These are phyloP conservation scores for Thalassiosira mediterranea DNA, from an alignment of 352 stramenopile species.

Conservation along the genomic window DNA sequence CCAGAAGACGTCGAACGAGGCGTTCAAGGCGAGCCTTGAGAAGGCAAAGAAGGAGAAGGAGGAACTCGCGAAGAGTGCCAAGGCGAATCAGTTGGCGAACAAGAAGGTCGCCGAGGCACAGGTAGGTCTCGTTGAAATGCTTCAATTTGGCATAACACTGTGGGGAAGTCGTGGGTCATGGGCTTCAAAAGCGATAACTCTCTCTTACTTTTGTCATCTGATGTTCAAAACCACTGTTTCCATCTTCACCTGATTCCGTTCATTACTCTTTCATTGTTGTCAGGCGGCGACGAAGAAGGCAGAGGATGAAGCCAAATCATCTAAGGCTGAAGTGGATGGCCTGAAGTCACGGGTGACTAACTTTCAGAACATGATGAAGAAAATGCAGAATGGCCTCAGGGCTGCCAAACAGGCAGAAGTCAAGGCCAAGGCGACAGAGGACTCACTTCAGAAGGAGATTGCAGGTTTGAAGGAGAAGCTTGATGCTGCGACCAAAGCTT, in stretches of 20 bases:
- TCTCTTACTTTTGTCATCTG: no score
- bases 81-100: constrained; percentile 61
- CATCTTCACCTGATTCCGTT: no score
- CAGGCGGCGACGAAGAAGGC: constrained; percentile 60
- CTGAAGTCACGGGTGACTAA: constrained; percentile 35
- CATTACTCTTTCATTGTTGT: no score
- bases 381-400: constrained; percentile 37
- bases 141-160: no score
- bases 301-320: constrained; percentile 46
- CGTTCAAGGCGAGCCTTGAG: constrained; percentile 59
- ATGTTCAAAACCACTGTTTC: no score
- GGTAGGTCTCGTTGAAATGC: constrained; percentile 58
- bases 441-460: constrained; percentile 52
- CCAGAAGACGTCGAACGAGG: constrained; percentile 66
- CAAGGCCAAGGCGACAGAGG: constrained; percentile 40
- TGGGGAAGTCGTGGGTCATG: no score
- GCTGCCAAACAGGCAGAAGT: constrained; percentile 30
- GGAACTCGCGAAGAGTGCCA: constrained; percentile 40
- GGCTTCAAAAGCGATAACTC: no score
- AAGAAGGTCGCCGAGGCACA: constrained; percentile 65
- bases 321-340: constrained; percentile 34
- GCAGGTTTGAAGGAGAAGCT: constrained; percentile 47
- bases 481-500: constrained; percentile 10
- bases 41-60: constrained; percentile 77
- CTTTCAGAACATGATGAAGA: constrained; percentile 46